Base-by-base conservation (phyloP, 2,329 filamentous ascomycete genomes). In the Neonectria hederae region DNA sequence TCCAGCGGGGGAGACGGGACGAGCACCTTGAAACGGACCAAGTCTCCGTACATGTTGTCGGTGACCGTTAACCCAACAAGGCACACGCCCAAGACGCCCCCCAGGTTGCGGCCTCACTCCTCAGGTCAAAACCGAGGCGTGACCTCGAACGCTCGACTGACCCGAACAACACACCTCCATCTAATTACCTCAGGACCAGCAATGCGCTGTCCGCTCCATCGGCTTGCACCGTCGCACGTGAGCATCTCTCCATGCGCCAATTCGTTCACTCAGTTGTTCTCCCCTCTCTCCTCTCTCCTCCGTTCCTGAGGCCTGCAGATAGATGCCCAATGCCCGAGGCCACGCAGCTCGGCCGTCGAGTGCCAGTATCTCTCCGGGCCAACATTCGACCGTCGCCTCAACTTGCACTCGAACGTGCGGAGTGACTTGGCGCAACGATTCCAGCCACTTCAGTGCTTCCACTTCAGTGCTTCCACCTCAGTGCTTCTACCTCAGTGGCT, bases 151-250 rank as follows among this genome's bases (percentile, higher is more conserved):
- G 26, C 26, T 19, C 19, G 10, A 30, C 46, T 30, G 26, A 38
- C 30, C 30, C 30, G 30, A 13, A 38, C 49, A 22, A 28, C 7
- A 35, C 35, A 40, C 21, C n/a, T 17, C 26, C 14, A 11, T 35
- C 38, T n/a, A 49, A 32, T 26, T 17, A 17, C 46, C 58, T 32
- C 35, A 53, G 46, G 43, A 38, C 35, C 24, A 13, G 13, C 28
- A 30, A 62, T 62, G 59, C 54, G 61, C 17, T 63, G 60, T 53
- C 49, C 48, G n/a, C 28, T 28, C 48, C 48, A 53, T 54, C 35
- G n/a, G n/a, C 60, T 57, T 54, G 40, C 57, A 40, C 43, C 45
- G n/a, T 58, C 53, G 35, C 62, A 65, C 62, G 58, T 65, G 62
- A 65, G 62, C 58, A 17, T 6, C 21, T 42, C 17, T 10, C 26